phyloP scores from a whole-genome alignment of 352 stramenopile genomes.

The Pythium coloratum region DNA sequence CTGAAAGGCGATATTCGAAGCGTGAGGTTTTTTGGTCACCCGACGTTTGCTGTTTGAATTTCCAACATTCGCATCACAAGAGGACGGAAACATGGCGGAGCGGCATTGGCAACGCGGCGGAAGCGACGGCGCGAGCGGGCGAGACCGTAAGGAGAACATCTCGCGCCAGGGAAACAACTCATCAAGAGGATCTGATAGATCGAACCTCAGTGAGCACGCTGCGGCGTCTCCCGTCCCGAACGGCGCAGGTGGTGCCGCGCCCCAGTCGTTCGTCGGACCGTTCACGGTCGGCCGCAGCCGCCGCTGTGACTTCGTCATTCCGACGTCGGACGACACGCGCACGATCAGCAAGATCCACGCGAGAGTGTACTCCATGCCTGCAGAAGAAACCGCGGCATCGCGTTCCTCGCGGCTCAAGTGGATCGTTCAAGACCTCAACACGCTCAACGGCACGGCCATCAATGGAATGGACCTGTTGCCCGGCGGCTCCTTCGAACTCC shows the following conservation, averaged over 20 bases:
- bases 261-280: constrained; percentile 38
- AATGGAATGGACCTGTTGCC: constrained; percentile 64
- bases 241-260: constrained; percentile 1
- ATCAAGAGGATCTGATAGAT: constrained; percentile 6
- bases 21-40: constrained; percentile 3
- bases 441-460: constrained; percentile 77
- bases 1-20: background rate
- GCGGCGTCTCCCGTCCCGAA: constrained; percentile 4
- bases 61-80: background rate
- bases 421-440: constrained; percentile 79
- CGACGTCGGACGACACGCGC: constrained; percentile 67
- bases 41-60: constrained; percentile 19
- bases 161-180: constrained; percentile 3
- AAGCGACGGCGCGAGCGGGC: constrained; percentile 10
- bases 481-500: constrained; percentile 59
- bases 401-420: constrained; percentile 31
- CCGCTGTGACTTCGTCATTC: constrained; percentile 66
- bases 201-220: background rate
- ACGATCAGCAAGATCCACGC: constrained; percentile 78
- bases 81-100: constrained; percentile 13
- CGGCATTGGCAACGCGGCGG: constrained; percentile 1
- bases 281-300: constrained; percentile 78
- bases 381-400: constrained; percentile 3
- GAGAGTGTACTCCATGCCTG: constrained; percentile 50
- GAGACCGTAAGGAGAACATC: constrained; percentile 20